These are phyloP conservation scores for Porodaedalea pini DNA, from an alignment of 1,284 basidiomycete genomes.

Conservation along the genomic window DNA sequence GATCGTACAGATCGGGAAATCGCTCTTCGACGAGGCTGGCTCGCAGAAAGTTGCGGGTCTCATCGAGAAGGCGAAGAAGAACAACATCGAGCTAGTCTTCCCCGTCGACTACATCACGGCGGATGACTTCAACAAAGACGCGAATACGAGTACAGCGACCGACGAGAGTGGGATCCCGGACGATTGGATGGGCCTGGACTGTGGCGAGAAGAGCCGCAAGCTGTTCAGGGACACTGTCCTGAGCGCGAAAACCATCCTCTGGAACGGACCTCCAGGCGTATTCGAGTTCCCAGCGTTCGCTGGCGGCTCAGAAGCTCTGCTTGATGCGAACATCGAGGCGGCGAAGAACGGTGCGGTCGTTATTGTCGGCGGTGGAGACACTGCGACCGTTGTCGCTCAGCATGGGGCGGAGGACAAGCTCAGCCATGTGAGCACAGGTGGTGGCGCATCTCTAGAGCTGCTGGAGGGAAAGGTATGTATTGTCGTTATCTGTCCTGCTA, in stretches of 20 bases:
- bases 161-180: conserved; percentile 87
- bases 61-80: conserved; percentile 90
- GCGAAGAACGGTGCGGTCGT: conserved; percentile 86
- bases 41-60: conserved; percentile 83
- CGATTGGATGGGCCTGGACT: conserved; percentile 94
- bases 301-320: conserved; percentile 78
- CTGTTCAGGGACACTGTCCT: conserved; percentile 80
- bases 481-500: conserved; percentile 14
- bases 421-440: conserved; percentile 96
- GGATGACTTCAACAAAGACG: conserved; percentile 94
- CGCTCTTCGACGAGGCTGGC: conserved; percentile 91
- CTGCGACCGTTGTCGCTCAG: conserved; percentile 86
- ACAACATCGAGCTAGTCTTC: conserved; percentile 94
- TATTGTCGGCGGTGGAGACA: conserved; percentile 93
- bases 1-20: conserved; percentile 76
- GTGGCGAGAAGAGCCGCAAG: conserved; percentile 77
- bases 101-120: conserved; percentile 94
- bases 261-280: conserved; percentile 98
- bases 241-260: conserved; percentile 94
- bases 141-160: conserved; percentile 78
- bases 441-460: conserved; percentile 92
- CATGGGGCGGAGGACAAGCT: conserved; percentile 83
- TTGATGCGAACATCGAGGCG: conserved; percentile 87
- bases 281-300: conserved; percentile 97
- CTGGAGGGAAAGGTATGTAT: conserved; percentile 86